These are phyloP conservation scores for Thymus quinquecostatus DNA, from an alignment of 257 asterid genomes.

Conservation along the genomic window DNA sequence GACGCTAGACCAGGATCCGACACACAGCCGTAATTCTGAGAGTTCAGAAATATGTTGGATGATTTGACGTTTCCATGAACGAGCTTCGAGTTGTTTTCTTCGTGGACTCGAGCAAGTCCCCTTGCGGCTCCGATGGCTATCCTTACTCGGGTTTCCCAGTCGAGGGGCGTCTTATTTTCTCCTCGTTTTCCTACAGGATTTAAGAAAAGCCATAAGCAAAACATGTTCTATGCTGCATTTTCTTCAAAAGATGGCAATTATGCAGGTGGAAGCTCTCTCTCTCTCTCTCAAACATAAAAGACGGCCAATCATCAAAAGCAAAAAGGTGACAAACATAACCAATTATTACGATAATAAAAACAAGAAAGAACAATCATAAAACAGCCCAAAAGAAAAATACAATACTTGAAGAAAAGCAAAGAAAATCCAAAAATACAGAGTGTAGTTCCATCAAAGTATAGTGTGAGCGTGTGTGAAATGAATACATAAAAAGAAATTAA, in stretches of 20 bases:
- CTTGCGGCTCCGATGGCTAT: constrained; percentile 78
- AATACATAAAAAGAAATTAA: neutral
- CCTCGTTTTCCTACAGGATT: constrained; percentile 52
- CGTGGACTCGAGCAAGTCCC: constrained; percentile 71
- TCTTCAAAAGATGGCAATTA: neutral
- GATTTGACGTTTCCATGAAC: constrained; percentile 84
- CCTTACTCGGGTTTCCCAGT: constrained; percentile 72
- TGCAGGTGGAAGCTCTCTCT: neutral
- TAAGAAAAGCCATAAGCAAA: neutral
- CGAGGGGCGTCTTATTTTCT: constrained; percentile 51
- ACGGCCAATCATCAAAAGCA: constrained; percentile 2
- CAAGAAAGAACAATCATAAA: neutral
- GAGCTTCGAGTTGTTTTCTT: constrained; percentile 62
- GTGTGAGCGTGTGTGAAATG: constrained; percentile 10
- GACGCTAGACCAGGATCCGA: constrained; percentile 77
- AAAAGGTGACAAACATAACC: neutral
- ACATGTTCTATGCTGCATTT: no score
- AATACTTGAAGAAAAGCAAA: neutral
- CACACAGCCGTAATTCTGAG: constrained; percentile 61
- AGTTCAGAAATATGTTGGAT: constrained; percentile 70
- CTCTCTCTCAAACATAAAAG: neutral
- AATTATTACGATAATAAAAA: constrained; percentile 1
- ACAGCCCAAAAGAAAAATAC: neutral
- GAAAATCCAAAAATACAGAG: neutral
- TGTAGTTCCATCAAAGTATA: constrained; percentile 8